Evolutionary conservation across 768 basidiomycete species (phyloP), one percentile per base, ranked within the genome.

Genomic region (Serendipita indica): DNA sequence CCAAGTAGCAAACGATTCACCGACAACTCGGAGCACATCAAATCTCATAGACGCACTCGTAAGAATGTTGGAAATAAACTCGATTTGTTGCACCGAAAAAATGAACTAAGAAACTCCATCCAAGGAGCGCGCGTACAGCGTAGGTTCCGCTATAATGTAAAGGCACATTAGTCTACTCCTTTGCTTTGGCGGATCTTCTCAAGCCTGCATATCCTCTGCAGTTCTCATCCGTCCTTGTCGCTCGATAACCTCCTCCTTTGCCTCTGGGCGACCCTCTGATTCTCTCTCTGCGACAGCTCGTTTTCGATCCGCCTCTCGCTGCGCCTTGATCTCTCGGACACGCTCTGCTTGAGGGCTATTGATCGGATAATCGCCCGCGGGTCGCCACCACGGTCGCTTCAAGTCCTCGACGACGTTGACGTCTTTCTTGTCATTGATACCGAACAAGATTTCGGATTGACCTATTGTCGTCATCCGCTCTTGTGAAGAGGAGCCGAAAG

Each of bases 331-430:
- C 4, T 54, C 49, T 28, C n/a, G 25, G 7, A 27, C n/a, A 18
- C 49, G 32, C 49, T 54, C 32, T 18, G 49, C 25, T 10, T 7
- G 22, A n/a, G 49, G 49, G 7, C 32, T 54, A 16, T 20, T 54
- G 10, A 54, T 30, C 30, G 49, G 49, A 10, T 54, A 18, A 22
- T 28, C n/a, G 16, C 16, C 22, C 10, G 49, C 49, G 7, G 49
- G 49, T 25, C 49, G 49, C 49, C 49, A 54, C 49, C 49, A 54
- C 16, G 49, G 49, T 27, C 49, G 20, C 32, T 54, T 54, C 16
- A 54, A 28, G n/a, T 54, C 49, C 49, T 54, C 49, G 22, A 54
- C 49, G 16, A 54, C 49, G 32, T 54, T 54, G 10, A 33, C 25
- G 10, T 54, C 49, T 28, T 54, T 54, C 7, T 28, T 54, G 7